Evolutionary conservation across 1,284 basidiomycete genomes (phyloP).

Genomic region (Sutorius eximius): DNA sequence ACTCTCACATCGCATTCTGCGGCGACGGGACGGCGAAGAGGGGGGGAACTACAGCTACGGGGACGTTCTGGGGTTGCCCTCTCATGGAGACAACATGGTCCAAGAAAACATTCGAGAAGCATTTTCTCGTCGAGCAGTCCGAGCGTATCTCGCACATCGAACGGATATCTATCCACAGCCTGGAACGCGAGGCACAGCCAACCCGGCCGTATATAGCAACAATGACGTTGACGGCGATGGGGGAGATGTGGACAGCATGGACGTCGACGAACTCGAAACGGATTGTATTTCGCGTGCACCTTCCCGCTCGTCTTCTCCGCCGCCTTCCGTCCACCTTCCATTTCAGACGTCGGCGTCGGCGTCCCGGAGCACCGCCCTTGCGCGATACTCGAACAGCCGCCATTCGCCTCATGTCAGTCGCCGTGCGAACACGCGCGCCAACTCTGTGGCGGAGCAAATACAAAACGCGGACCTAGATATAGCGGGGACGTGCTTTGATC

Average conservation of each 20-base stretch:
- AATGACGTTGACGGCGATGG: conserved; percentile 27
- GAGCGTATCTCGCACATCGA: conserved; percentile 35
- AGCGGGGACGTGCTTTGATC: conserved; percentile 75
- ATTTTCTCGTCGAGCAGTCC: conserved; percentile 48
- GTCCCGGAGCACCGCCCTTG: conserved; percentile 18
- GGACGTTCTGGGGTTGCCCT: conserved; percentile 53
- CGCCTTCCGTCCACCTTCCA: conserved; percentile 34
- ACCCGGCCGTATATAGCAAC: conserved; percentile 12
- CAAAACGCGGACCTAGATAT: conserved; percentile 54
- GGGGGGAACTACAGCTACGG: conserved; percentile 34
- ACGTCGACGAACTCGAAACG: conserved; percentile 44
- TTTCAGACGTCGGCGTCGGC: conserved; percentile 24
- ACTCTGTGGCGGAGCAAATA: conserved; percentile 13
- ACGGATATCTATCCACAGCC: conserved; percentile 22
- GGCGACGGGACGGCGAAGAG: conserved; percentile 35
- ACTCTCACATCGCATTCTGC: conserved; percentile 24
- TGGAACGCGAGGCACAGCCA: conserved; percentile 18
- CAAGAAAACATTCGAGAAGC: conserved; percentile 61
- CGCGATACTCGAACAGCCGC: conserved; percentile 22
- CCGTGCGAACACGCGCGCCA: conserved; percentile 16
- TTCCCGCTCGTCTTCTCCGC: conserved; percentile 47
- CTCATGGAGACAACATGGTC: conserved; percentile 56
- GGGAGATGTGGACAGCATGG: conserved; percentile 35
- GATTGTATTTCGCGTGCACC: conserved; percentile 49
- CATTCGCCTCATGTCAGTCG: conserved; percentile 19